Base-by-base conservation (phyloP, 73 alveolate species). In the Urostyla sp. region DNA sequence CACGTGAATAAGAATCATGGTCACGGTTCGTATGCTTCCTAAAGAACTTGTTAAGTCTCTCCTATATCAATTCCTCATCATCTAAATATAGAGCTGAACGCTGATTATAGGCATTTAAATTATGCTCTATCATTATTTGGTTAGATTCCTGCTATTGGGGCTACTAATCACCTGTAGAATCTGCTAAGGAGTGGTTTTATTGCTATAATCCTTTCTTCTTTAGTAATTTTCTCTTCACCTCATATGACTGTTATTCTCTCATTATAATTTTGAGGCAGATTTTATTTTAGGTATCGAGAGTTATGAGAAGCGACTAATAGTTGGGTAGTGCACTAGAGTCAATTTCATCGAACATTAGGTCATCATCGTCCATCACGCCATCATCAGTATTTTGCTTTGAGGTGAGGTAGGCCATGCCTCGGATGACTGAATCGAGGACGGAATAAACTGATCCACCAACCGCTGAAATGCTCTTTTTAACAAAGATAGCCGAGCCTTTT, bases 211-310 rank as follows among this genome's bases (percentile, higher is more conserved):
- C 67, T 18, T 27, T 37, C 49, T 69, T 69, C 55, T 18, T 44
- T 1, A 69, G 50, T 23, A 43, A 18, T 23, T 53, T 73, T 35
- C 38, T 73, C 44, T 73, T 73, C 2, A 26, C 59, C 32, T 36
- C 87, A 24, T 75, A 57, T 21, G 38, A 49, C 24, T 38, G 18
- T 37, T 56, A 56, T 30, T 57, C 87, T 28, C 78, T 75, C 1
- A 44, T 4, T 1, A 75, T 32, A 6, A 56, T 75, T 57, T 75
- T 75, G 48, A 75, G 37, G 79, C 87, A 75, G 13, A 75, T 57
- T 38, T 38, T 75, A 30, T 75, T 75, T 37, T 75, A 46, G 28
- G 76, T 49, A 56, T 75, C 87, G 18, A 75, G 54, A 4, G 49
- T 5, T 3, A 40, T 78, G 0, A 75, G 53, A 4, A 78, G 67